Percentiles rank a stretch among this genome's conserved stretches.
These are phyloP conservation scores for Moricandia moricandioides DNA, from an alignment of 345 rosid species.

Conservation along the genomic window DNA sequence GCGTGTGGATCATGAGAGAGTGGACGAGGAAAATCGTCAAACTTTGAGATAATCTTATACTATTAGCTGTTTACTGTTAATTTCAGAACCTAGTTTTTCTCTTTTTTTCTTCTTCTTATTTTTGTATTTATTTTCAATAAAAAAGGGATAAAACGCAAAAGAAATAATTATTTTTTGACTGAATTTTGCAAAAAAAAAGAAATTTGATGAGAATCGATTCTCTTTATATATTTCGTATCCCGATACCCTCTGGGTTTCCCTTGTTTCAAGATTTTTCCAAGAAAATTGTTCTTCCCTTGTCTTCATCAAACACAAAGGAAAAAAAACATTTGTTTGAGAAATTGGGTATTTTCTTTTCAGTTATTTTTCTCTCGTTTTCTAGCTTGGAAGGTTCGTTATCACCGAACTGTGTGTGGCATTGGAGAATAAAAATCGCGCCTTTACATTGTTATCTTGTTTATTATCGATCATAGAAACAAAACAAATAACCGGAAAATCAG, in stretches of 20 bases:
- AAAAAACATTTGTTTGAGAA: neutral
- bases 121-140: neutral
- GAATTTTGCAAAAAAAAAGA: too few relatives aligned
- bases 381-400: neutral
- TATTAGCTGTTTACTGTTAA: slow-evolving; percentile 18
- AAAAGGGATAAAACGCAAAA: slow-evolving; percentile 22
- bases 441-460: neutral
- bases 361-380: neutral
- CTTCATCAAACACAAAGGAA: neutral
- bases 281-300: neutral
- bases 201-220: too few relatives aligned
- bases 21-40: slow-evolving; percentile 39
- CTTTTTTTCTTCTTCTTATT: neutral
- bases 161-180: neutral
- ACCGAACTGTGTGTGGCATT: too few relatives aligned
- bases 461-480: slow-evolving; percentile 15
- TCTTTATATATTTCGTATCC: neutral
- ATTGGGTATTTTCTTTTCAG: slow-evolving; percentile 16
- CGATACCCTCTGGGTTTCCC: neutral
- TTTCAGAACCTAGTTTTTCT: neutral
- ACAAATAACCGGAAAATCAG: slow-evolving; percentile 31
- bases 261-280: neutral
- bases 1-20: slow-evolving; percentile 13
- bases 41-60: slow-evolving; percentile 27
- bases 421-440: neutral